Evolutionary conservation across 257 asterid species (phyloP).

Genomic region (Ajuga chamaepitys): DNA sequence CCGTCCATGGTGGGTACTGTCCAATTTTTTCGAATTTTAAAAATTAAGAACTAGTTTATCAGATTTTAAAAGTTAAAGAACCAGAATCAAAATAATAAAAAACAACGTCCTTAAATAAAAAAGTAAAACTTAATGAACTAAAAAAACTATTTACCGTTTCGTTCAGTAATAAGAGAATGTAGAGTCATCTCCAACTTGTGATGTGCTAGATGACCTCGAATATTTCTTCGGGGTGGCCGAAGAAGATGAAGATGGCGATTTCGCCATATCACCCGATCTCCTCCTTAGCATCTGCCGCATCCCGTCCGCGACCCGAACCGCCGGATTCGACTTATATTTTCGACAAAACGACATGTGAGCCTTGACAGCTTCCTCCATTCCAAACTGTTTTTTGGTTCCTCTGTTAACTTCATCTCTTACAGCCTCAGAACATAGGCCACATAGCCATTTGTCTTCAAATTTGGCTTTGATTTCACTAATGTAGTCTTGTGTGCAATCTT

Average conservation of each 20-base stretch:
- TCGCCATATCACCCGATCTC: conserved; percentile 44
- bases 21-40: no score
- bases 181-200: conserved; percentile 44
- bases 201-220: conserved; percentile 51
- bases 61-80: no score
- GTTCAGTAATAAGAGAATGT: conserved; percentile 38
- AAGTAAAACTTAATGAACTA: no score
- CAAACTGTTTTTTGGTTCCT: conserved; percentile 29
- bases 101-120: no score
- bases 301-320: conserved; percentile 79
- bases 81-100: no score
- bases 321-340: conserved; percentile 69
- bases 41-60: no score
- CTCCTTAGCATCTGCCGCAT: conserved; percentile 79
- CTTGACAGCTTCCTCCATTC: conserved; percentile 61
- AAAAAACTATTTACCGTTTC: no score
- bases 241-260: conserved; percentile 19
- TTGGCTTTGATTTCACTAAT: conserved; percentile 54
- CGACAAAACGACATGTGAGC: conserved; percentile 88
- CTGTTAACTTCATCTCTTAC: conserved; percentile 66
- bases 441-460: conserved; percentile 77
- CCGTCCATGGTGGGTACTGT: no score
- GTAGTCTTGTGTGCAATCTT: conserved; percentile 89
- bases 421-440: conserved; percentile 85
- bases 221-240: conserved; percentile 38